Base-by-base conservation (phyloP, 2,329 filamentous ascomycete species). In the Ceratocystis cacaofunesta region DNA sequence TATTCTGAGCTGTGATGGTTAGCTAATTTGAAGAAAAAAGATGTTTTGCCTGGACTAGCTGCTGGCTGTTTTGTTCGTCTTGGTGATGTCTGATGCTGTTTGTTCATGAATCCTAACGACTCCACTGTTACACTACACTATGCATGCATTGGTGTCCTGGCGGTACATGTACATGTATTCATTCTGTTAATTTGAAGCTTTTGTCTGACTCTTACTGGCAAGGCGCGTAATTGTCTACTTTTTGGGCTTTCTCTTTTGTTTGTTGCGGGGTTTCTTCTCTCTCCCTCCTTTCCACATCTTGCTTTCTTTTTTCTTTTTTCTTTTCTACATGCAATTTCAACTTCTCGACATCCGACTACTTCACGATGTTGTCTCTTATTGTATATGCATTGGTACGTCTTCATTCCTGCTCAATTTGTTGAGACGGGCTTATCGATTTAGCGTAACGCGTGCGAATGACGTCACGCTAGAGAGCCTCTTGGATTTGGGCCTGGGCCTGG, bases 331-430 rank as follows among this genome's bases (percentile, higher is more conserved):
- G 12, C 36, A 6, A 8, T 5, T 5, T 19, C 19, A 17, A 1
- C 28, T 43, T 5, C 5, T 25, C 17, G 19, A 43, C 41, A 43
- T 22, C 19, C 36, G 22, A 10, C 15, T 12, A 5, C 19, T 32
- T 22, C 1, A 58, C 19, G 0, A 57, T 43, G 62, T 41, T 32
- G 48, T 41, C 62, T n/a, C 36, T 64, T 22, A 58, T 44, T 3
- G 41, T 64, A 1, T 64, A 64, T 36, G 62, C 62, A 15, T 25
- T 64, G 25, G 62, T 64, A 52, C 6, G 62, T 63, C 41, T 17
- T 22, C 8, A 5, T 28, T 10, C 4, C 19, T 25, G 48, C 10
- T 41, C 36, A 12, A 4, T 41, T 41, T 41, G 8, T 10, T 10
- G 8, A 41, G 8, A 41, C 3, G 10, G 8, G 3, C 36, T 41